Base-by-base conservation (phyloP, 2,329 filamentous ascomycete species). In the Epichloe uncinata region DNA sequence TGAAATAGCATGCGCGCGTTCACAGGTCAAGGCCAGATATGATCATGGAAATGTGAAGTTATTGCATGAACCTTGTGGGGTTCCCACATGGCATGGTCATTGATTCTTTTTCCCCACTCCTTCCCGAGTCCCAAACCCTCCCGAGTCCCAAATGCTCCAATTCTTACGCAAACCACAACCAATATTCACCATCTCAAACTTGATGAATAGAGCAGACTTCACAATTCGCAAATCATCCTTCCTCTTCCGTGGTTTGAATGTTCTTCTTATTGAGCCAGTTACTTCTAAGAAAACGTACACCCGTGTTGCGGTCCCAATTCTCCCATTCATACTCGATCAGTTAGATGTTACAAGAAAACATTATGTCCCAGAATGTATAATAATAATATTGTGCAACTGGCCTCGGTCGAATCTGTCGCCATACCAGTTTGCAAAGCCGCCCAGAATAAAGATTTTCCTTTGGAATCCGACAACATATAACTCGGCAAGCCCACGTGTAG, bases 311-410 rank as follows among this genome's bases (percentile, higher is more conserved):
- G 7, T n/a, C 37, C 47, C 47, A 34, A 20, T n/a, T 44, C 30
- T 20, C 45, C 38, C 42, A 38, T 12, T 22, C 42, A 47, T 43
- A 48, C 12, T 45, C 3, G 36, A 41, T 20, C 30, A 35, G 42
- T 45, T 50, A 48, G 12, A 53, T 53, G 20, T 45, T 50, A 45
- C 45, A 38, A 48, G 22, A 50, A 50, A 52, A 45, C 41, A 42
- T 38, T 45, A 48, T 36, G 30, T 42, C 44, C 44, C 48, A 37
- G 47, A 52, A 52, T 47, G 26, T 45, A 37, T 34, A 47, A 35
- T 20, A 45, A 38, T 47, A 41, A 43, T 48, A 41, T 3, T 9
- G 33, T 38, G 50, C 34, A 36, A 48, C 41, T 47, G 6, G 40
- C 33, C 40, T 15, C 38, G 18, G 47, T 20, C 41, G 38, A 41